These are phyloP conservation scores for Trematosphaeria pertusa DNA, from an alignment of 2,329 filamentous ascomycete genomes.

Conservation along the genomic window DNA sequence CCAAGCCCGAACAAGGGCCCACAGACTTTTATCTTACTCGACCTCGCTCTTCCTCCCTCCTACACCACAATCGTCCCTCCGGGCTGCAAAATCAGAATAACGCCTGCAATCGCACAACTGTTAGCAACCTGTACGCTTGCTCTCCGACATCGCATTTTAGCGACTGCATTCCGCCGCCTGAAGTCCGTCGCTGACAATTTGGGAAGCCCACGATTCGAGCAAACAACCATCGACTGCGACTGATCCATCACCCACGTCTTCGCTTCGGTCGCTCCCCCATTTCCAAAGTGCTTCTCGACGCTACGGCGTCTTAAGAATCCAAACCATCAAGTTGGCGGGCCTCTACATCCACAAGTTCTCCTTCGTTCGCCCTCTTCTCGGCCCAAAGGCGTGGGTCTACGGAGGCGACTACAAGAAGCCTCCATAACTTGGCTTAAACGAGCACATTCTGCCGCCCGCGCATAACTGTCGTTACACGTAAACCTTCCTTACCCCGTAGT, in stretches of 20 bases:
- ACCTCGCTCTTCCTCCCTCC: conserved; percentile 19
- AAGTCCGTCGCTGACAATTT: too few relatives aligned
- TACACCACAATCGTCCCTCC: conserved; percentile 31
- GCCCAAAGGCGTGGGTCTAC: conserved; percentile 92
- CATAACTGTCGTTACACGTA: conserved; percentile 22
- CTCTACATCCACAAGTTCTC: conserved; percentile 73
- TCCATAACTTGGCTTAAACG: conserved; percentile 79
- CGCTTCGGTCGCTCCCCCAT: conserved; percentile 28
- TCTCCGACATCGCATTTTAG: too few relatives aligned
- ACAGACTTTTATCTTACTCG: conserved; percentile 17
- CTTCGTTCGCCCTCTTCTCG: conserved; percentile 86
- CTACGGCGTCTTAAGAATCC: conserved; percentile 47
- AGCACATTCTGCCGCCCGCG: conserved; percentile 22
- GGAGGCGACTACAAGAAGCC: conserved; percentile 93
- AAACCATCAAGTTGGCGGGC: conserved; percentile 94
- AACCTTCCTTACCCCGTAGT: conserved; percentile 27
- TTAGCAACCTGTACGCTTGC: conserved; percentile 1
- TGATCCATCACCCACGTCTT: conserved; percentile 27
- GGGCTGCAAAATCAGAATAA: conserved; percentile 24
- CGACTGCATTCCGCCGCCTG: too few relatives aligned
- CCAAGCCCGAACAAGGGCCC: too few relatives aligned
- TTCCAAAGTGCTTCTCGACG: conserved; percentile 36
- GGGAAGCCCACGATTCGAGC: too few relatives aligned
- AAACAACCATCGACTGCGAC: conserved; percentile 29
- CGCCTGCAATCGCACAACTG: conserved; percentile 2